A percentile compares a stretch with the other conserved stretches of the same genome.
These are phyloP conservation scores for Backusella mclennaniae DNA, from an alignment of 192 early-diverging fungal species.

Conservation along the genomic window DNA sequence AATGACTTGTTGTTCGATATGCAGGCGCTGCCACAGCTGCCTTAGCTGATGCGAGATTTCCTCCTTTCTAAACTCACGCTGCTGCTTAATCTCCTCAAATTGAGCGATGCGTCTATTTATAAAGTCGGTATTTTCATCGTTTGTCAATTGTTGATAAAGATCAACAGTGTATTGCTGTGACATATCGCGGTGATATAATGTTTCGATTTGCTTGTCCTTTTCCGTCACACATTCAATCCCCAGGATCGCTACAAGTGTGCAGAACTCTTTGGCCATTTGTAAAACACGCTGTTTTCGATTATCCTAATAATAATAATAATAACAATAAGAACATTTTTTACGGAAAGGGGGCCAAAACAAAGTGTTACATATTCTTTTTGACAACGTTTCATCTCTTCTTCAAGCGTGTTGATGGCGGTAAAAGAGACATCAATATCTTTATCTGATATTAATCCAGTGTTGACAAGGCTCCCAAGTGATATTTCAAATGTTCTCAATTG, in stretches of 20 bases:
- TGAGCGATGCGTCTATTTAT: not conserved
- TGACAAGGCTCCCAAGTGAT: conserved; percentile 17
- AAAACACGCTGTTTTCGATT: not conserved
- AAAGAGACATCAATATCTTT: conserved; percentile 25
- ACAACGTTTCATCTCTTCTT: conserved; percentile 30
- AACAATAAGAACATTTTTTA: no score
- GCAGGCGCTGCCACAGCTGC: conserved; percentile 21
- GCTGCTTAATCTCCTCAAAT: conserved; percentile 26
- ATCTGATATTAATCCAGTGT: conserved; percentile 5
- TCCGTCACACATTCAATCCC: not conserved
- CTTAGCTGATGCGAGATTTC: conserved; percentile 18
- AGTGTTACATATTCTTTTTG: conserved; percentile 29
- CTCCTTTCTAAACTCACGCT: conserved; percentile 20
- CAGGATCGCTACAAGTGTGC: not conserved
- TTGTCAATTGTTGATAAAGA: not conserved
- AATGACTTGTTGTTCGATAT: not conserved
- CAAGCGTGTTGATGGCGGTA: conserved; percentile 15
- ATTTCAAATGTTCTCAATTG: conserved; percentile 11
- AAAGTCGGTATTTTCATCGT: not conserved
- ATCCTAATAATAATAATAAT: not conserved
- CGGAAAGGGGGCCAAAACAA: no score
- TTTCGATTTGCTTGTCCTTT: not conserved
- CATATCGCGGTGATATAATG: not conserved
- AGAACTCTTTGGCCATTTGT: conserved; percentile 1
- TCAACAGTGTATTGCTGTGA: not conserved